phyloP scores from a whole-genome alignment of 2,329 filamentous ascomycete species.

The Talaromyces sp. region DNA sequence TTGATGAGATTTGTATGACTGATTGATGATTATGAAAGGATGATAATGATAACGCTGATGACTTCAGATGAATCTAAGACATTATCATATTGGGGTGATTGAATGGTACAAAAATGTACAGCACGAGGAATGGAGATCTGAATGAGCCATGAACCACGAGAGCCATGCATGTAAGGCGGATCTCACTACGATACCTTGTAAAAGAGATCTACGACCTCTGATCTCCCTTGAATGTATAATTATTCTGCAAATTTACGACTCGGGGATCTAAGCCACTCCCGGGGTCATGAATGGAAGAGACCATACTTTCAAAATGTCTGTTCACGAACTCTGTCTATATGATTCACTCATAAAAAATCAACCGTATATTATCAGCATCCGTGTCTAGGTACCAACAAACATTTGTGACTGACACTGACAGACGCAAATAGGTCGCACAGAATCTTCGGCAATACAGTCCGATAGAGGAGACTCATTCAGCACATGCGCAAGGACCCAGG shows the following conservation, averaged over 20 bases:
- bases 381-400: not conserved
- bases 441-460: not conserved
- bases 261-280: not conserved
- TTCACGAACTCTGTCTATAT: not conserved
- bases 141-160: not conserved
- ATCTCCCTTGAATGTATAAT: not conserved
- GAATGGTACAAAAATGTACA: not conserved
- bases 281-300: not conserved
- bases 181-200: not conserved
- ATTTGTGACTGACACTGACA: not conserved
- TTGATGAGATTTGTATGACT: not conserved
- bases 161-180: not conserved
- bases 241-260: not conserved
- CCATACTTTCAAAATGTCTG: not conserved
- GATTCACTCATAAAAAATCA: not conserved
- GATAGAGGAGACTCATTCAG: not conserved
- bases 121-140: not conserved
- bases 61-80: not conserved
- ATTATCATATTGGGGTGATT: not conserved
- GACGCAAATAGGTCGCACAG: not conserved
- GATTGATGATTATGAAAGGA: not conserved
- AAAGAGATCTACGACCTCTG: not conserved
- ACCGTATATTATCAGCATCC: not conserved
- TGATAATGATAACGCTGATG: not conserved
- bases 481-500: too few species aligned